Base-by-base conservation (phyloP, 768 basidiomycete genomes). In the Phanerochaete carnosa region DNA sequence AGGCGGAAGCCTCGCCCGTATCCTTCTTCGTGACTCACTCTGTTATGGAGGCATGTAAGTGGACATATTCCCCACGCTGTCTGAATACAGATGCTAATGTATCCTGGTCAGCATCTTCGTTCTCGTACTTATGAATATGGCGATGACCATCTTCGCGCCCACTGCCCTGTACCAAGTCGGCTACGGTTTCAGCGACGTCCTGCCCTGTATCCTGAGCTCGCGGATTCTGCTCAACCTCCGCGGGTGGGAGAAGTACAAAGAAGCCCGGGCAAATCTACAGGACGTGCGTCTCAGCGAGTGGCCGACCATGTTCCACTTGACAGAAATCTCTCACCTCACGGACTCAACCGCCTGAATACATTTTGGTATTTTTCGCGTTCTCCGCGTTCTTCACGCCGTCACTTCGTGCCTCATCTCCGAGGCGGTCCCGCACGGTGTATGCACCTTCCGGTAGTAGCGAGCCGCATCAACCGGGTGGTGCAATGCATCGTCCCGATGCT, bases 251-350 rank as follows among this genome's bases (percentile, higher is more conserved):
- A 57, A 54, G 46, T 46, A 28, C 23, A 39, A 59, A 25, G 55
- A 60, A 30, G 50, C 45, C 45, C 53, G 45, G 22, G 45, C 51
- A n/a, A 49, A 60, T 45, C 59, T 64, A 26, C 46, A 60, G 15
- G 62, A 55, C 25, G 33, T 64, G 13, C n/a, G 43, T n/a, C 28
- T 64, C 15, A 59, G 54, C 28, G 59, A 64, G 51, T 64, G 62
- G 62, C 59, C 60, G 26, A 64, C 62, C n/a, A 64, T 64, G 62
- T 64, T 64, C 49, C 62, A 60, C 50, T 49, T 64, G 23, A 46
- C 62, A 37, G 54, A 39, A 4, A 8, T 23, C 32, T 19, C 19
- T 37, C 54, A 19, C 25, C 23, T 25, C 47, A 49, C 28, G 47
- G 28, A 29, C 23, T 5, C 28, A 25, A 49, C 12, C 23, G 51